Percentiles rank a stretch among this genome's conserved stretches.
Conservation (phyloP, 441 rosid genomes). For the Mallotus japonicus region DNA sequence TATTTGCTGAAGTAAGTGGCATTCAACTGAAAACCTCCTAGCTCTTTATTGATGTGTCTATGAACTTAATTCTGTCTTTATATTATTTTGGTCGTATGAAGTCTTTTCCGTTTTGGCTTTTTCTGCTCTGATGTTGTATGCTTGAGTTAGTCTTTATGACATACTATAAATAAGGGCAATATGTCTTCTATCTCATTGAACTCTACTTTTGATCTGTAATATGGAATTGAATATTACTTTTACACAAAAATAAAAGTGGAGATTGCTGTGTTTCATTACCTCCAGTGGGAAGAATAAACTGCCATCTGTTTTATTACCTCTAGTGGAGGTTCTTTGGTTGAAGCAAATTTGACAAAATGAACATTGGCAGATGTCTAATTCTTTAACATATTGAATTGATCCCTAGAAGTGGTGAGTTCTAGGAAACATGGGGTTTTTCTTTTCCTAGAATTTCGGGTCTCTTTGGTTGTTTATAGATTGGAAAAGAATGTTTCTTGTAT, state of each 20-base stretch:
- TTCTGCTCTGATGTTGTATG: background rate
- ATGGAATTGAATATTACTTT: background rate
- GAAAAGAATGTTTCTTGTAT: too few relatives aligned
- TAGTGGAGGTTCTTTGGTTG: background rate
- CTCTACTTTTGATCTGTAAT: background rate
- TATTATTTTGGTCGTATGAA: background rate
- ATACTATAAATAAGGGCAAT: background rate
- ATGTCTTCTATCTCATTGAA: background rate
- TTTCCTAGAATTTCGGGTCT: background rate
- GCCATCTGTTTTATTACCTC: background rate
- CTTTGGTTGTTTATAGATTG: too few relatives aligned
- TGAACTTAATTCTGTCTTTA: background rate
- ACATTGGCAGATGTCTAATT: background rate
- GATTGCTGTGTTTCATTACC: background rate
- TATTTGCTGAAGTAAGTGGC: background rate
- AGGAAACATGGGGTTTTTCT: background rate
- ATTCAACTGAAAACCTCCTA: background rate
- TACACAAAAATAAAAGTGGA: background rate
- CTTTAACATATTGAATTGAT: background rate
- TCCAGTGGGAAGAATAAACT: background rate
- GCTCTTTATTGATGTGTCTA: background rate
- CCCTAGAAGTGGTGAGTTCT: background rate
- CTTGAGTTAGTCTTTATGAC: background rate
- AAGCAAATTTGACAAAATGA: background rate
- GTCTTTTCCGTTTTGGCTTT: background rate